A percentile compares a stretch with the other conserved stretches of the same genome.
phyloP scores from a whole-genome alignment of 2,329 filamentous ascomycete species.

The Colletotrichum incanum region DNA sequence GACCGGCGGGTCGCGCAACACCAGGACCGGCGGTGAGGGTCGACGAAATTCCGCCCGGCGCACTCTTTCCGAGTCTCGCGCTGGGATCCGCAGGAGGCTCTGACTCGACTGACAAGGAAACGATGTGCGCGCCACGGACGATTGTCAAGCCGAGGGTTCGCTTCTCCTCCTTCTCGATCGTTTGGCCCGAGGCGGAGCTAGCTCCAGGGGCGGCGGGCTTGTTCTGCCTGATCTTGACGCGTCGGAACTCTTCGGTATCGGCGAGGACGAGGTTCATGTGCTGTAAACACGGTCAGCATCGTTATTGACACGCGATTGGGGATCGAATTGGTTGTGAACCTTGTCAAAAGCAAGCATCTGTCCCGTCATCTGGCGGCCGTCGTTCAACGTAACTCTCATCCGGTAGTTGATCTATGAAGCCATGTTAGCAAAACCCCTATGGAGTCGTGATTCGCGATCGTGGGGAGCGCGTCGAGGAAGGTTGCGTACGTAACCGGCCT shows the following conservation, averaged over 20 bases:
- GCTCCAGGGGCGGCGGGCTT: constrained; percentile 79
- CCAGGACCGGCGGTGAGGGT: constrained; percentile 88
- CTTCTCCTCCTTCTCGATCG: constrained; percentile 95
- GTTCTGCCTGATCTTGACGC: constrained; percentile 86
- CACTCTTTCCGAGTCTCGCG: constrained; percentile 85
- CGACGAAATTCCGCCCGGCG: constrained; percentile 77
- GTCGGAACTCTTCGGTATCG: constrained; percentile 98
- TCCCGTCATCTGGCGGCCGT: constrained; percentile 95
- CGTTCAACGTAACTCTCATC: constrained; percentile 96
- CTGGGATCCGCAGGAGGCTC: constrained; percentile 95
- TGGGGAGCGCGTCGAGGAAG: background rate
- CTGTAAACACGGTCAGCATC: constrained; percentile 60
- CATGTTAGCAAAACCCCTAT: background rate
- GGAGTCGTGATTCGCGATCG: background rate
- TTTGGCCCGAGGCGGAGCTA: constrained; percentile 73
- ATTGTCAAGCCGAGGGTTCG: constrained; percentile 96
- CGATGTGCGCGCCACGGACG: constrained; percentile 93
- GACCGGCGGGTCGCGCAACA: constrained; percentile 90
- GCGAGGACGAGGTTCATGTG: constrained; percentile 99
- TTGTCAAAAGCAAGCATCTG: constrained; percentile 99
- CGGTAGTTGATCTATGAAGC: constrained; percentile 94
- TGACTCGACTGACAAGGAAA: constrained; percentile 95
- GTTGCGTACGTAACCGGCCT: constrained; percentile 80
- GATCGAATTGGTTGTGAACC: constrained; percentile 63
- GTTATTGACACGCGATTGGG: constrained; percentile 27